Evolutionary conservation across 805 yeast genomes (phyloP), one percentile per base, ranked within the genome.

Genomic region (Zygosaccharomyces bisporus): DNA sequence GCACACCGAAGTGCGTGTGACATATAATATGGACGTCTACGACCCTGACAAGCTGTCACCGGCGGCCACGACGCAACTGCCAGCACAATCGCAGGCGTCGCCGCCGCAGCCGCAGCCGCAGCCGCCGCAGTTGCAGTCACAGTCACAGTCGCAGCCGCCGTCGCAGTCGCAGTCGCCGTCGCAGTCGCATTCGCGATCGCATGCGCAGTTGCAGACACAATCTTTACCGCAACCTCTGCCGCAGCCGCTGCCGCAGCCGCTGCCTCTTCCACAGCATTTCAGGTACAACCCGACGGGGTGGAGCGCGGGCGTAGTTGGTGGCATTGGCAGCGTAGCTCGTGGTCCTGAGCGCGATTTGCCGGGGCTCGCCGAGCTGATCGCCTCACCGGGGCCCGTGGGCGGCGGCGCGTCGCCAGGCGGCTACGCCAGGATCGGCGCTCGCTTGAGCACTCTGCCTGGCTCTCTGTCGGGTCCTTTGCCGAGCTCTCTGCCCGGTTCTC

Each of bases 161-260:
- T 39, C 33, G 29, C 51, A 38, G 32, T 27, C 35, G 29, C 50
- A 47, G 47, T 47, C 34, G 35, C 44, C n/a, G 16, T 17, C 38
- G n/a, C 42, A 38, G 16, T 13, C 30, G 30, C 30, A 6, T 16
- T 31, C 16, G 30, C 40, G 2, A n/a, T 31, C 40, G 14, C 40
- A n/a, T 30, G 31, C 8, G 17, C 27, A 46, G 41, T 44, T 27
- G 23, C 43, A 14, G 39, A 35, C 33, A 19, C 51, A 38, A 23
- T 27, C 35, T 20, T 47, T 43, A 45, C 47, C 34, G 35, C 44
- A 13, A 23, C n/a, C 38, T 9, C 42, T 29, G 16, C 14, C 30
- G 30, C 30, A 6, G 30, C 40, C 16, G 30, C 40, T 2, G 20
- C 40, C 40, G 14, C 40, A n/a, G 40, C 40, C 8, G 17, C 27